phyloP scores from a whole-genome alignment of 208 protist species.

The Wallacemonas sp. region DNA sequence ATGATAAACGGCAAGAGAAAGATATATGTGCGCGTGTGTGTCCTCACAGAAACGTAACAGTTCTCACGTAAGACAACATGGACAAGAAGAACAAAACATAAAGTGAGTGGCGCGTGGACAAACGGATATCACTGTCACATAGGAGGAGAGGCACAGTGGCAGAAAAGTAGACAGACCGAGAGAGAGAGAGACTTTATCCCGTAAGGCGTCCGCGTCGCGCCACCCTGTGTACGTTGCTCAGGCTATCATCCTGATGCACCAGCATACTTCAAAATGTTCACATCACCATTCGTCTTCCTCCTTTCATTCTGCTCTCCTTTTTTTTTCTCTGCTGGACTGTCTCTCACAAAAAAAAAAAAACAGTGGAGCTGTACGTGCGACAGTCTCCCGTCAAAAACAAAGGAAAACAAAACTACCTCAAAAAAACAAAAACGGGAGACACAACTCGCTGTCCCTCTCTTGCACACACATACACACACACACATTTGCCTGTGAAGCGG shows the following conservation, averaged over 20 bases:
- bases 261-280: no score
- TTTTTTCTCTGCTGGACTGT: conserved; percentile 7
- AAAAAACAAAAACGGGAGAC: neutral
- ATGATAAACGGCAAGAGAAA: neutral
- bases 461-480: no score
- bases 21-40: neutral
- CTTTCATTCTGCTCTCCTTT: neutral
- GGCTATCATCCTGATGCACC: neutral
- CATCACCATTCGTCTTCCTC: no score
- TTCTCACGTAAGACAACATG: no score
- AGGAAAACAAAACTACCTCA: neutral
- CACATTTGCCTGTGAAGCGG: neutral
- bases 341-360: neutral
- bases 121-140: no score
- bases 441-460: neutral
- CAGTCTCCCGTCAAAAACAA: conserved; percentile 6
- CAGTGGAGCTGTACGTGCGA: conserved; percentile 11
- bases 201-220: no score
- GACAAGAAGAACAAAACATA: no score
- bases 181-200: no score
- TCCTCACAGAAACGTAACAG: neutral
- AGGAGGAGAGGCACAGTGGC: no score
- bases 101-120: no score
- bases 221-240: neutral
- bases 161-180: no score